phyloP scores from a whole-genome alignment of 140 eudicot genomes.

The Oenanthe javanica region DNA sequence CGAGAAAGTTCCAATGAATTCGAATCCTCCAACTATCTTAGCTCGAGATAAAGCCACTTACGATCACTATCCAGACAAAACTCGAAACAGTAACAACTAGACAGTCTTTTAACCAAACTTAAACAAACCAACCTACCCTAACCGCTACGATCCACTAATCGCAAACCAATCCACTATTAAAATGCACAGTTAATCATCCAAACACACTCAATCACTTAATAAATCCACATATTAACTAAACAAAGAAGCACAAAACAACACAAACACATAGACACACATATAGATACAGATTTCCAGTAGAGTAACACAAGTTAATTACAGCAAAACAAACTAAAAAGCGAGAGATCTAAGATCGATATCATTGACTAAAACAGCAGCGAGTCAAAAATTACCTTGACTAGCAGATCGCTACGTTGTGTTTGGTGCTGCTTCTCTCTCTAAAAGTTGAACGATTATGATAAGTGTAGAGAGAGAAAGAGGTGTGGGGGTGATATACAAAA shows the following conservation, averaged over 20 bases:
- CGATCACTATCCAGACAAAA: background rate
- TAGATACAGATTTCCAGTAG: background rate
- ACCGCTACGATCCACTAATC: conserved; percentile 5
- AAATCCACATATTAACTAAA: background rate
- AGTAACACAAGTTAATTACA: background rate
- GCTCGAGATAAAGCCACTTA: background rate
- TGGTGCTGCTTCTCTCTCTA: background rate
- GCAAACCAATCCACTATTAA: background rate
- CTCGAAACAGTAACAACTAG: background rate
- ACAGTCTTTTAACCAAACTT: background rate
- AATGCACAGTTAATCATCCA: background rate
- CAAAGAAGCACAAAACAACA: background rate
- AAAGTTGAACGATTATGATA: background rate
- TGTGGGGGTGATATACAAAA: background rate
- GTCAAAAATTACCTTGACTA: background rate
- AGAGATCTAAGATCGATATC: conserved; percentile 6
- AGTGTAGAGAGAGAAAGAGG: background rate
- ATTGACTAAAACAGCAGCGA: background rate
- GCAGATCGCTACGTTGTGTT: background rate
- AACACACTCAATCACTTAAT: background rate
- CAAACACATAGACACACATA: background rate
- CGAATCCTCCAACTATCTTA: background rate
- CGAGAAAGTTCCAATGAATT: background rate
- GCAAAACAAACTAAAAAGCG: background rate
- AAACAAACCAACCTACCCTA: background rate